Evolutionary conservation across 371 early-diverging fungal genomes (phyloP), one percentile per base, ranked within the genome.

Genomic region (Syncephalastrum monosporum): DNA sequence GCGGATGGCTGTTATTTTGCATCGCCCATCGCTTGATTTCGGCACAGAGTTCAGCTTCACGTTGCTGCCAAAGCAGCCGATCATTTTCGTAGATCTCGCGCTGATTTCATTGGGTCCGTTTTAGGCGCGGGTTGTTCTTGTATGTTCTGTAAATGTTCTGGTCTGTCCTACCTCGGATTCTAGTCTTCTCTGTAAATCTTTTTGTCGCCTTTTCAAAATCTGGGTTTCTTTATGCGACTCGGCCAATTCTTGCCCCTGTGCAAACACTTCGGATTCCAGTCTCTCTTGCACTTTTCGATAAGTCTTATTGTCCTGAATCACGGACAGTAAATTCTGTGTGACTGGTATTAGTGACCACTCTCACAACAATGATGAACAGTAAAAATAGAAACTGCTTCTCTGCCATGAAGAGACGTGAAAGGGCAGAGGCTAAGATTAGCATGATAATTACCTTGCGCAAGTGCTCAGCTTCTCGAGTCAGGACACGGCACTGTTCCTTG

Each of bases 21-120:
- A 46, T 19, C 13, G 55, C 52, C 47, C 50, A 55, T 13, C 59
- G 53, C 24, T 63, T 63, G 4, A 67, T 55, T 51, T 64, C 64
- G 15, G 47, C 47, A 17, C 51, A 44, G 19, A 68, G 56, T 17
- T 69, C 70, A n/a, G 54, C 14, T 60, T 69, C 74, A 23, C 63
- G 53, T 24, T 68, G 64, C 41, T 70, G 66, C 74, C 74, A 69
- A 24, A 57, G 33, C 16, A 59, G 27, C 19, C 68, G 50, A 23
- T 69, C 74, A 23, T 57, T 65, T 43, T 69, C 74, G 52, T 67
- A 69, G 41, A 61, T 62, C 29, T 63, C 57, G 46, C 62, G 42
- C 70, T 70, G 57, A 46, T 21, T 46, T 17, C 38, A 45, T 29
- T 53, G 6, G 23, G 6, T 19, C 49, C n/a, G 42, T 53, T 45